Percentiles rank a stretch among this genome's conserved stretches.
phyloP scores from a whole-genome alignment of 1,284 basidiomycete species.

The Cerioporus squamosus region DNA sequence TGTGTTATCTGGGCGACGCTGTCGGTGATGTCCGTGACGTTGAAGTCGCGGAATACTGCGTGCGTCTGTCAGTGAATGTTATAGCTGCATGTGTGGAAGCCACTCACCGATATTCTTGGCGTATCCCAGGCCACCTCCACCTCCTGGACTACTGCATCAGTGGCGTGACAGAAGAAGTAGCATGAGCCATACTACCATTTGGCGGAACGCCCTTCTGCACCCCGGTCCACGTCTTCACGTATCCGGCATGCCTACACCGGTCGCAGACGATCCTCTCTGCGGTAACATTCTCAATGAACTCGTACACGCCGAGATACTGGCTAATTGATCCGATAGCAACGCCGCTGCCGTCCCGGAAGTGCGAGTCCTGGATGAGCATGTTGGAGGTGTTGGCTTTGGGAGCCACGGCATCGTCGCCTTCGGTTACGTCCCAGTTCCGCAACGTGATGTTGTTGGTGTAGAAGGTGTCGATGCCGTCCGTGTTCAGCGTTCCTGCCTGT shows the following conservation, averaged over 20 bases:
- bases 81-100: too few species aligned
- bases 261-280: constrained; percentile 1
- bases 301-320: neutral
- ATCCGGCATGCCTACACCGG: neutral
- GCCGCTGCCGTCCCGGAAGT: neutral
- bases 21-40: neutral
- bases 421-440: neutral
- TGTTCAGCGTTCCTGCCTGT: neutral
- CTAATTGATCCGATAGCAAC: neutral
- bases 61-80: neutral
- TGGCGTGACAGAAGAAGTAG: neutral
- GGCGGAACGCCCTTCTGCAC: constrained; percentile 1
- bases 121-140: neutral
- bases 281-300: constrained; percentile 2
- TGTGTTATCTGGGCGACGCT: neutral
- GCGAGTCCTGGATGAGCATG: constrained; percentile 4
- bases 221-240: constrained; percentile 1
- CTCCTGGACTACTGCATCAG: neutral
- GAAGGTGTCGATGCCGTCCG: constrained; percentile 6
- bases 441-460: constrained; percentile 6
- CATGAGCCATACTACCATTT: neutral
- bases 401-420: neutral
- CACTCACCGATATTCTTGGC: neutral
- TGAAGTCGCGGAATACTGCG: neutral
- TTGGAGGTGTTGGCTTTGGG: constrained; percentile 3